Base-by-base conservation (phyloP, 129 eudicot species). In the Pulicaria dysenterica region DNA sequence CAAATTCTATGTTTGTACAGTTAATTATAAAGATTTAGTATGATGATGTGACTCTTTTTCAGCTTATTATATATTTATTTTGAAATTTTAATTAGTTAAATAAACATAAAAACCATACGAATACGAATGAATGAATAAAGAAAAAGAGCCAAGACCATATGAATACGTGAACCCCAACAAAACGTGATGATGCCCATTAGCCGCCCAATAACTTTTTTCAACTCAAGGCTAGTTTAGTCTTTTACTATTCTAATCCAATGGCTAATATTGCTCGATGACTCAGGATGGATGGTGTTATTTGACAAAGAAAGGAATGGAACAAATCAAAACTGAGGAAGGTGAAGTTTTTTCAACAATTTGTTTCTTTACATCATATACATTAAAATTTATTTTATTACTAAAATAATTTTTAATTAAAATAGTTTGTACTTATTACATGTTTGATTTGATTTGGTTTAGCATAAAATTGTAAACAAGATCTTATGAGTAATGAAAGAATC, bases 121-220 rank as follows among this genome's bases (percentile, higher is more conserved):
- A 58, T 24, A 44, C 45, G 19, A 4, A 12, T 43, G 6, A 44
- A 77, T 60, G 47, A 58, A 69, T 50, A 59, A 77, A 69, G 43
- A 70, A 77, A 77, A 50, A 60, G 72, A 61, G 49, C 40, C 58
- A 61, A 67, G 41, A 67, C 64, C 70, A 77, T 60, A 73, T 43
- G 58, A 73, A 79, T 73, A 73, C 75, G 79, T 73, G 79, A 79
- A 73, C 62, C 79, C 79, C 79, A 79, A 73, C 74, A 63, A 78
- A 66, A 66, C 39, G 50, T 79, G 64, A 73, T 55, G 70, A 79
- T 79, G 74, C 73, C 60, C 65, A 70, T 71, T 71, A 45, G 79
- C 75, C 76, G 83, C 72, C 81, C 81, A 69, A 69, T 51, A 49
- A 51, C 81, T 39, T 70, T 77, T 24, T 70, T 58, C 81, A 77